Evolutionary conservation across 1,284 basidiomycete genomes (phyloP), one percentile per base, ranked within the genome.

Genomic region (Ustilago shanxiensis): DNA sequence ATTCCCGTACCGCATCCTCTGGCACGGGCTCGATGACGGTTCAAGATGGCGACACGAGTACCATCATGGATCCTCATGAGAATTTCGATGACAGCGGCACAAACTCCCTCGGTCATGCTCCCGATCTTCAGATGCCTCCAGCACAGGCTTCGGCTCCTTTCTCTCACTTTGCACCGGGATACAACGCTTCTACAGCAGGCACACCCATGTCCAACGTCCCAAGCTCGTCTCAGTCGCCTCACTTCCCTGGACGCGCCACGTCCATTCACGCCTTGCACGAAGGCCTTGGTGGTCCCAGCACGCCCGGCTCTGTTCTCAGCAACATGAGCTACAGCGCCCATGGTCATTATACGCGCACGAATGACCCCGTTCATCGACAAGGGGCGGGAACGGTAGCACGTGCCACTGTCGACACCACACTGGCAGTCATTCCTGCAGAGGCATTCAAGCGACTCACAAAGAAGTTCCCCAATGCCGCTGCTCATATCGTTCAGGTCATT

Each of bases 371-470:
- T 14, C 68, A 64, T 16, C 60, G 61, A 13, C 73, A 76, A 24
- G 79, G 79, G 14, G 73, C 67, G 24, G 80, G 81, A 7, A 80
- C 83, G 92, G 3, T 98, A 33, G 95, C 95, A 14, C 89, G 95
- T 31, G 97, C 96, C 3, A 93, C 92, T 1, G 92, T 93, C 61
- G 96, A 99, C 84, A 95, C 94, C 4, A 98, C 96, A 0, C 88
- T 99, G 9, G 97, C 96, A n/a, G 96, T 99, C 16, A 98, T 99
- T 62, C 97, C 96, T 5, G 95, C 96, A 1, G 95, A 98, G 85
- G 97, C 96, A 4, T 99, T 99, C 88, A 90, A 92, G 72, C 88
- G 94, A 51, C 88, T 90, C 29, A 98, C 95, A 0, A 93, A 95
- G 86, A 95, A 96, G 85, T 98, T 93, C 81, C 96, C 96, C 0